phyloP scores from a whole-genome alignment of 75 land plant genomes.

The Pinus taeda region DNA sequence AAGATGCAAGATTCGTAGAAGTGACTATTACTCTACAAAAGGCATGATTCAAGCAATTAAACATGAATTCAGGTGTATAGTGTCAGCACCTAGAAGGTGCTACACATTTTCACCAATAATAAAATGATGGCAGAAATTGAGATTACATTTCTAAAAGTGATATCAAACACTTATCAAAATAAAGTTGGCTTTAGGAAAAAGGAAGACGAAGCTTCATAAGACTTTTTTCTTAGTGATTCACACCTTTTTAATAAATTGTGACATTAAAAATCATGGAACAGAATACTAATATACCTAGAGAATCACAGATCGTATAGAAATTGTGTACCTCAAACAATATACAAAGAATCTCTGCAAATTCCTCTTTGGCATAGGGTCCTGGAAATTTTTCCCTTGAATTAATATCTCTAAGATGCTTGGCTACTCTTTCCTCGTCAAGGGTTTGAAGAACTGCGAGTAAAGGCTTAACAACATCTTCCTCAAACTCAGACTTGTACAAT shows the following conservation, averaged over 20 bases:
- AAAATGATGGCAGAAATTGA: too few species aligned
- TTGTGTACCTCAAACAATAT: conserved; percentile 75
- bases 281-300: background rate
- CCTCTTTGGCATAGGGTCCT: conserved; percentile 33
- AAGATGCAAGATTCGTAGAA: too few species aligned
- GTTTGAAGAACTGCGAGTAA: conserved; percentile 57
- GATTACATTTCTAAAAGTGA: too few species aligned
- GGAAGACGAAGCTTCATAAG: background rate
- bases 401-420: conserved; percentile 54
- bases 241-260: background rate
- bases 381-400: conserved; percentile 32
- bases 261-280: background rate
- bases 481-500: conserved; percentile 54
- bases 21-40: too few species aligned
- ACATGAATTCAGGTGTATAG: too few species aligned
- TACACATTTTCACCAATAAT: too few species aligned
- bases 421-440: conserved; percentile 90
- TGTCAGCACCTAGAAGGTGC: too few species aligned
- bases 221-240: background rate
- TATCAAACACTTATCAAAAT: too few species aligned
- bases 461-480: conserved; percentile 49
- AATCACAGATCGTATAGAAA: background rate
- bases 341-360: conserved; percentile 63
- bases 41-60: too few species aligned
- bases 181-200: too few species aligned